Evolutionary conservation across 345 rosid species (phyloP), one percentile per base, ranked within the genome.

Genomic region (Dimocarpus longan): DNA sequence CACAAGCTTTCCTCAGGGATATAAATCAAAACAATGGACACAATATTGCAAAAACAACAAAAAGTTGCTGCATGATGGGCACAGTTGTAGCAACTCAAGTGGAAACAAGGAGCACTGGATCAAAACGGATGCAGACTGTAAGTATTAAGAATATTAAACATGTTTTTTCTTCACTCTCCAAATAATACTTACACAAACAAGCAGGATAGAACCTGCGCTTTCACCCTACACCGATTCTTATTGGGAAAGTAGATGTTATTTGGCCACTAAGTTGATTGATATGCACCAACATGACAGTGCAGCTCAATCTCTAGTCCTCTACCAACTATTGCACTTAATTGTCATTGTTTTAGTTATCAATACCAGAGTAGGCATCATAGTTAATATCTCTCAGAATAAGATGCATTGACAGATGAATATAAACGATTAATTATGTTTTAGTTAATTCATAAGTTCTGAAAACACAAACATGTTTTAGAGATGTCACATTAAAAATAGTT

Each of bases 121-220:
- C 90, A 92, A 89, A 84, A 91, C 97, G 80, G 98, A 95, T 81
- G 91, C 90, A 81, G 93, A 95, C 79, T 95, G 97, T 93, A 90
- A 95, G 98, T 93, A 70, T 71, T 62, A 60, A 71, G 16, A 42
- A 24, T 50, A 62, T 46, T 46, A 72, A 63, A 66, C 44, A 64
- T 48, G 26, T 43, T 75, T 19, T 74, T 0, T 48, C 62, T 75
- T 75, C 46, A 28, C 70, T 32, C 8, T 19, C 43, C 59, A 37
- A 15, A 21, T 73, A 73, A 63, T 22, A 19, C 8, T 12, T 19
- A 48, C 42, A 15, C 62, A 65, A 48, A 18, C 42, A 65, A 32
- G 46, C 63, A 66, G 48, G 21, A 66, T 2, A 66, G 71, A 48
- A 65, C 59, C 59, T 42, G 39, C 18, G 70, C 63, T 28, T 24